phyloP scores from a whole-genome alignment of 768 basidiomycete genomes.

The Suillus brevipes region DNA sequence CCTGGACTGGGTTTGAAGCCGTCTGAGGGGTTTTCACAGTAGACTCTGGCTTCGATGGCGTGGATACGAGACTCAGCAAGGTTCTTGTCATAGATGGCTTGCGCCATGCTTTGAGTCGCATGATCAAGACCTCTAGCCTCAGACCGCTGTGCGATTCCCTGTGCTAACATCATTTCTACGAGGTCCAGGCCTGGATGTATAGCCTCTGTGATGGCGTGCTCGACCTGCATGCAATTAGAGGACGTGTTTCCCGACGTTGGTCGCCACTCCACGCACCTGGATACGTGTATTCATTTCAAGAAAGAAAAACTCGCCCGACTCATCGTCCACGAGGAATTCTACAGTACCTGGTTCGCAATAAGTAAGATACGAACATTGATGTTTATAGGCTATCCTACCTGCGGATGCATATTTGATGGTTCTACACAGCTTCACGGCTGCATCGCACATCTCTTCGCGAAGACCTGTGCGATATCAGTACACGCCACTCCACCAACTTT shows the following conservation, averaged over 20 bases:
- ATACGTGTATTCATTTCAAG: conserved; percentile 74
- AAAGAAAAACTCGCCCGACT: conserved; percentile 58
- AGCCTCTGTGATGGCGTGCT: conserved; percentile 66
- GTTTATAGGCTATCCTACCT: conserved; percentile 35
- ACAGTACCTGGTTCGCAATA: conserved; percentile 50
- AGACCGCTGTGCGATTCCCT: conserved; percentile 44
- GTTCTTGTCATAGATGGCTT: conserved; percentile 36
- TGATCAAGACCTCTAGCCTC: conserved; percentile 16
- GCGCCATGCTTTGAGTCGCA: conserved; percentile 34
- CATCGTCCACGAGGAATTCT: conserved; percentile 63
- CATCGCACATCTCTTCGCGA: conserved; percentile 48
- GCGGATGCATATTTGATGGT: conserved; percentile 58
- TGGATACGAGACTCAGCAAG: conserved; percentile 24
- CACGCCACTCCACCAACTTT: not conserved
- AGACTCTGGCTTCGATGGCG: conserved; percentile 59
- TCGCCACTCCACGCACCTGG: conserved; percentile 37
- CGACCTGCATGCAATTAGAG: conserved; percentile 43
- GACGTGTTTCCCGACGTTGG: not conserved
- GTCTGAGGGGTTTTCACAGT: conserved; percentile 61
- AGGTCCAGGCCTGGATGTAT: conserved; percentile 58
- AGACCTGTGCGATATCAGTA: conserved; percentile 35
- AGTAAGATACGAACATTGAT: not conserved
- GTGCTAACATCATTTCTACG: conserved; percentile 63
- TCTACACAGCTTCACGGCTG: conserved; percentile 50
- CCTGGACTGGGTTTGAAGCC: conserved; percentile 62